Base-by-base conservation (phyloP, 805 yeast genomes). In the Tetrapisispora phaffii region DNA sequence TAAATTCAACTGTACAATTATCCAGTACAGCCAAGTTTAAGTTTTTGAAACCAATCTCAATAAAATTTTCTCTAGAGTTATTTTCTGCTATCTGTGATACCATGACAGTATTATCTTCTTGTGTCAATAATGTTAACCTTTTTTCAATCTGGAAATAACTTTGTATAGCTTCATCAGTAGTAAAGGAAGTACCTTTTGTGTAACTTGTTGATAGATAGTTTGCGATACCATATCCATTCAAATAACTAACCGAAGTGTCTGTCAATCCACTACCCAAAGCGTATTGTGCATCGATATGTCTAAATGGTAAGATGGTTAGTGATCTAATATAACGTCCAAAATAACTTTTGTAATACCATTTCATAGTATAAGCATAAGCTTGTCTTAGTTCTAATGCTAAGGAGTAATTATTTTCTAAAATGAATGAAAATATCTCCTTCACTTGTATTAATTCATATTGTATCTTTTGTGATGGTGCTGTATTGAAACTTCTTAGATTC, bases 321-420 rank as follows among this genome's bases (percentile, higher is more conserved):
- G 94, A 79, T 49, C 80, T 76, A 33, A 81, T 63, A 64, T 88
- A 89, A 50, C 88, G 77, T 16, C 81, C 79, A 57, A 89, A 90
- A 53, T 84, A 76, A 46, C 82, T 75, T 47, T 74, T 71, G 61
- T 93, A 93, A 66, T 90, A 93, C 98, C 98, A 93, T 55, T 76
- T 71, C 85, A 93, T 89, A 2, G 97, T 90, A 56, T 79, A 80
- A 17, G 80, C 67, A 60, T 93, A 93, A 0, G 97, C 97, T 54
- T 75, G 75, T 44, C 79, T 73, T 34, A 93, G 71, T 56, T 86
- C 93, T 15, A 67, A 59, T 0, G 95, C 90, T 44, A 93, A 65
- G 7, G 77, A 71, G 8, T 74, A 71, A 46, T 83, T 76, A 41
- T 77, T 75, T 4, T 64, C 55, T 4, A 68, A 60, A 33, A 90